Conservation (phyloP, 352 stramenopile species). For the Phytophthora tentaculata region DNA sequence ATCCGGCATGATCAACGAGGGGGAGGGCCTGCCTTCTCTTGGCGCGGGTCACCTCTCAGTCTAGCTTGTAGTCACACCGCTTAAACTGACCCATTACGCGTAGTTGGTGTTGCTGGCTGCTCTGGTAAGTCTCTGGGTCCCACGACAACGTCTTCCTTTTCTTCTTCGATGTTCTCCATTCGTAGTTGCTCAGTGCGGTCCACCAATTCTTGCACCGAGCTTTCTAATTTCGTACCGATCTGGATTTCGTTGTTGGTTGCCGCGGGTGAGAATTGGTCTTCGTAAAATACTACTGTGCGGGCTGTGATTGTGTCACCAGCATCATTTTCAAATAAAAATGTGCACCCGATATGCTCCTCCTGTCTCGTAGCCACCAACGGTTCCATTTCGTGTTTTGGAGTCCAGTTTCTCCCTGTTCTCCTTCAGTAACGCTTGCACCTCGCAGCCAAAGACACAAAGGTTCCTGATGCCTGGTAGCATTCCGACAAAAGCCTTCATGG, state of each 20-base stretch:
- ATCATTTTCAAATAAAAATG: not conserved
- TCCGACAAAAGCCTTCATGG: not conserved
- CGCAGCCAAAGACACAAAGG: not conserved
- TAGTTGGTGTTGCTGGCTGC: not conserved
- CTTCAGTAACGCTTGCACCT: not conserved
- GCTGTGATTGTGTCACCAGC: not conserved
- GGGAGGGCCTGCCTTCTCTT: not conserved
- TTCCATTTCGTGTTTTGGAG: slow-evolving; percentile 5
- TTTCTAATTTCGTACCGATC: not conserved
- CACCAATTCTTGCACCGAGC: not conserved
- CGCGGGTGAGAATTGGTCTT: slow-evolving; percentile 2
- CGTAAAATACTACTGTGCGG: slow-evolving; percentile 11
- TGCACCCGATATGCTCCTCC: slow-evolving; percentile 5
- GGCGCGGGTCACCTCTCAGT: not conserved
- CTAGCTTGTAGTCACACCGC: not conserved
- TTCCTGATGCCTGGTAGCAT: not conserved
- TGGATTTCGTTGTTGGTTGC: not conserved
- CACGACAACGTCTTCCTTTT: no score
- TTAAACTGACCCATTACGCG: not conserved
- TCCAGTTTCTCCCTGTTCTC: slow-evolving; percentile 9
- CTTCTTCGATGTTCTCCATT: no score
- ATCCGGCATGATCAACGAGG: not conserved
- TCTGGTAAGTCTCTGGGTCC: not conserved
- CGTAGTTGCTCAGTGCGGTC: not conserved
- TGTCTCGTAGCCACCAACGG: not conserved